Evolutionary conservation across 2,329 filamentous ascomycete species (phyloP).

Genomic region (Sphaerulina populicola): DNA sequence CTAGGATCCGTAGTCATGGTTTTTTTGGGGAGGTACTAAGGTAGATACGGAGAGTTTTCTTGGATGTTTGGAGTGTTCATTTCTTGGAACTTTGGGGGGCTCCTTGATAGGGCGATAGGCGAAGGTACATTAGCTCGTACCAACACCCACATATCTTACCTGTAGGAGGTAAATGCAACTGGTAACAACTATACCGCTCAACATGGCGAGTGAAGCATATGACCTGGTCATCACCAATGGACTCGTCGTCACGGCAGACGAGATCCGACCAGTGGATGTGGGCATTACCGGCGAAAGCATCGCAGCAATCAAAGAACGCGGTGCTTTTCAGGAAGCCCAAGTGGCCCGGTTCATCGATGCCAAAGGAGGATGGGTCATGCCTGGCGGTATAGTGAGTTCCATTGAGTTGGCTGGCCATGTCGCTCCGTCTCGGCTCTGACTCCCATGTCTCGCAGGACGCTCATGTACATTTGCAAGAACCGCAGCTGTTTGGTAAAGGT

Average conservation of each 20-base stretch:
- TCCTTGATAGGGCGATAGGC: background rate
- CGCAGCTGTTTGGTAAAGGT: constrained; percentile 39
- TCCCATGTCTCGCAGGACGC: background rate
- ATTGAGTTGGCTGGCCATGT: no score
- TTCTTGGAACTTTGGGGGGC: no score
- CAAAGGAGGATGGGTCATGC: constrained; percentile 41
- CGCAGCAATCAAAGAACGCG: constrained; percentile 30
- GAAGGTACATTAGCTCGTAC: background rate
- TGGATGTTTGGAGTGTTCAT: no score
- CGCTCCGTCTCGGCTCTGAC: no score
- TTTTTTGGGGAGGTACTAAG: no score
- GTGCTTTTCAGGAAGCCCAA: constrained; percentile 27
- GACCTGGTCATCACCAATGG: constrained; percentile 40
- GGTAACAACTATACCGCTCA: background rate
- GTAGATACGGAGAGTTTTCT: no score
- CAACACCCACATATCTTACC: no score
- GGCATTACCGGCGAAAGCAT: constrained; percentile 40
- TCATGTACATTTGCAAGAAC: constrained; percentile 38
- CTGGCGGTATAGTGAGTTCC: constrained; percentile 17
- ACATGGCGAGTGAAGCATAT: constrained; percentile 8
- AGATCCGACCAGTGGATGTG: constrained; percentile 36
- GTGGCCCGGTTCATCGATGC: constrained; percentile 36
- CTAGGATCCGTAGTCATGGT: background rate
- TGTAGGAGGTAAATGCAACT: no score
- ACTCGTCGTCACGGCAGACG: constrained; percentile 36